Evolutionary conservation across 2,329 filamentous ascomycete species (phyloP).

Genomic region (Xylariomycetidae sp.): DNA sequence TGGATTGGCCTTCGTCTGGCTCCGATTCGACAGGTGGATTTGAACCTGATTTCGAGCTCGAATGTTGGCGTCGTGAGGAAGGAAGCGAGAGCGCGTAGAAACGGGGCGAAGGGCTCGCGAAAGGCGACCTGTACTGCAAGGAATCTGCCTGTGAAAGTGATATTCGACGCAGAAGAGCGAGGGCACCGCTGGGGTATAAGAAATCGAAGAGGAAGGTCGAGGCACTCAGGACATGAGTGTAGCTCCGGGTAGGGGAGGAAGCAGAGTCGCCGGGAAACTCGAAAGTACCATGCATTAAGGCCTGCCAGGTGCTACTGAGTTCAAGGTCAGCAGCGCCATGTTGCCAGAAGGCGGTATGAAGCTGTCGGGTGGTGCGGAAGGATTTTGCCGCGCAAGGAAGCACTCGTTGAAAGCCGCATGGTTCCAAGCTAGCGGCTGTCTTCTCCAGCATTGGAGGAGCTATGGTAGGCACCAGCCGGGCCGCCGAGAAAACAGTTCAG

Average conservation of each 20-base stretch:
- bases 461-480: slow-evolving; percentile 5
- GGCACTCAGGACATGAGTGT: slow-evolving; percentile 32
- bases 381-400: slow-evolving; percentile 33
- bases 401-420: slow-evolving; percentile 48
- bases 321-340: slow-evolving; percentile 47
- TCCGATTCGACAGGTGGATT: no score
- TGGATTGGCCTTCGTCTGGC: no score
- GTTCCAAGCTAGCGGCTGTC: slow-evolving; percentile 50
- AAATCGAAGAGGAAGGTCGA: slow-evolving; percentile 51
- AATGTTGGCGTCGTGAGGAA: no score
- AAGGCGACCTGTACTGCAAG: slow-evolving; percentile 20
- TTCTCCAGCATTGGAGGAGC: slow-evolving; percentile 48
- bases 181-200: slow-evolving; percentile 43
- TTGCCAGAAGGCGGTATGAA: slow-evolving; percentile 48
- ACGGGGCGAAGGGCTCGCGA: slow-evolving; percentile 17
- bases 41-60: no score
- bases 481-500: slow-evolving; percentile 1
- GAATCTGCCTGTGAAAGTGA: slow-evolving; percentile 11
- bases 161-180: slow-evolving; percentile 35
- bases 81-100: slow-evolving; percentile 21
- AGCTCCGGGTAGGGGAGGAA: slow-evolving; percentile 18
- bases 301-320: slow-evolving; percentile 37
- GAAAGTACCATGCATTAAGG: slow-evolving; percentile 27
- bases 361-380: slow-evolving; percentile 34
- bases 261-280: slow-evolving; percentile 18